These are phyloP conservation scores for Debaryomyces fabryi DNA, from an alignment of 1,139 yeast species.

Conservation along the genomic window DNA sequence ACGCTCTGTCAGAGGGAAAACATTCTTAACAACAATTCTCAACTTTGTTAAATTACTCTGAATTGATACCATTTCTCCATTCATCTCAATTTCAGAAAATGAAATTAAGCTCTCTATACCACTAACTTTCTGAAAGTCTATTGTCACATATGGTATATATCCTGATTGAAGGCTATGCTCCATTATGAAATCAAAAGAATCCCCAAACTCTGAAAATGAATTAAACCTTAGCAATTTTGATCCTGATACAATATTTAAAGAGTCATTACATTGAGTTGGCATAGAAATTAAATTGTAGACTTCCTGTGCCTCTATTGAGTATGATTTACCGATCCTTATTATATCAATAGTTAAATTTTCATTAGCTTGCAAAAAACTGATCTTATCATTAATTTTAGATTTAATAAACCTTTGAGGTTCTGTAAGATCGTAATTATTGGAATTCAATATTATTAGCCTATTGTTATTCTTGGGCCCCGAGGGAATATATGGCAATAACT, in stretches of 20 bases:
- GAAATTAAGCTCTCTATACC: conserved; percentile 23
- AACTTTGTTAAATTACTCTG: not conserved
- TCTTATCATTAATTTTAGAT: not conserved
- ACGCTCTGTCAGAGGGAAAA: conserved; percentile 19
- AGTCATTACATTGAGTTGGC: conserved; percentile 9
- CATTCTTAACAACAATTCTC: conserved; percentile 18
- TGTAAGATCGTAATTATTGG: conserved; percentile 19
- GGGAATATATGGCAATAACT: conserved; percentile 34
- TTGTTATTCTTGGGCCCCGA: conserved; percentile 22
- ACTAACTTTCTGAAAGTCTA: conserved; percentile 23
- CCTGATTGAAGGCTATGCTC: conserved; percentile 19
- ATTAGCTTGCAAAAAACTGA: conserved; percentile 1
- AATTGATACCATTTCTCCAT: conserved; percentile 23
- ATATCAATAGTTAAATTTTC: conserved; percentile 27
- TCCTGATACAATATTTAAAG: conserved; percentile 18
- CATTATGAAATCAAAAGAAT: conserved; percentile 19
- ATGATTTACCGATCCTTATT: conserved; percentile 26
- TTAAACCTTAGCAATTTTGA: conserved; percentile 24
- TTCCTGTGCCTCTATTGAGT: conserved; percentile 21
- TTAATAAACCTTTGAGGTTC: conserved; percentile 7
- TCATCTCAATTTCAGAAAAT: conserved; percentile 26
- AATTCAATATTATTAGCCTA: conserved; percentile 30
- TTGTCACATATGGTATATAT: conserved; percentile 23
- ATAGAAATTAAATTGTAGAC: conserved; percentile 17
- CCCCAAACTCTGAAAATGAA: conserved; percentile 21